These are phyloP conservation scores for Backusella liffmaniae DNA, from an alignment of 192 early-diverging fungal species.

Conservation along the genomic window DNA sequence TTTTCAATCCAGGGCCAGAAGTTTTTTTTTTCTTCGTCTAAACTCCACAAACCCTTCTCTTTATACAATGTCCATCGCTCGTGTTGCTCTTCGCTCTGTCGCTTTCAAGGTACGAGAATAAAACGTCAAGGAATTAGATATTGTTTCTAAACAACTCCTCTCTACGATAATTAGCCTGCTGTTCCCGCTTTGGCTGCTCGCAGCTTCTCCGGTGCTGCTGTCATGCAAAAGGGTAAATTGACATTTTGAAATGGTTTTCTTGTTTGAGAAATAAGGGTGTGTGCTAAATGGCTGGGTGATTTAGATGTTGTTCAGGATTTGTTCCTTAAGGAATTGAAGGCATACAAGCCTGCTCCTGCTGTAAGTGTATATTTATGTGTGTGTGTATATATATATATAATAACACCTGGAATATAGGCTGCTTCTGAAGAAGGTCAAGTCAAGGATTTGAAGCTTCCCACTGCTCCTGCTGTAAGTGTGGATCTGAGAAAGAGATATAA, in stretches of 20 bases:
- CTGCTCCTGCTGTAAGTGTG: conserved; percentile 26
- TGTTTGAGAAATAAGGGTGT: background rate
- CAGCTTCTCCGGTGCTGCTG: conserved; percentile 46
- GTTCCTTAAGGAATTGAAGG: conserved; percentile 54
- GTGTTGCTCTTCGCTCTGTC: conserved; percentile 18
- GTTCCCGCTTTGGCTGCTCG: conserved; percentile 51
- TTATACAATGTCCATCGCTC: conserved; percentile 19
- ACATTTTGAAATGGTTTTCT: background rate
- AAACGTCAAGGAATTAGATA: background rate
- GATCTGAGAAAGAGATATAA: background rate
- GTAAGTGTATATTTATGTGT: conserved; percentile 24
- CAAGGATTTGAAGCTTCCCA: conserved; percentile 34
- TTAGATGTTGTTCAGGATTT: conserved; percentile 53
- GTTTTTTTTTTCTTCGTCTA: background rate
- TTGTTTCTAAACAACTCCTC: no score
- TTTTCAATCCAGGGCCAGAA: background rate
- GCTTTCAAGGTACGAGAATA: conserved; percentile 12
- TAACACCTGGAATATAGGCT: background rate
- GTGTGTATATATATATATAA: background rate
- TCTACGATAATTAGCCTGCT: conserved; percentile 17
- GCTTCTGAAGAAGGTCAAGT: conserved; percentile 19
- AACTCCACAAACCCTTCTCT: background rate
- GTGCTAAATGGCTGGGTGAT: background rate
- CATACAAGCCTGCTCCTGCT: conserved; percentile 50
- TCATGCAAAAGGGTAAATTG: conserved; percentile 48